Percentiles rank a stretch among this genome's conserved stretches.
Conservation (phyloP, 1,139 yeast genomes). For the Protomyces inundatus region DNA sequence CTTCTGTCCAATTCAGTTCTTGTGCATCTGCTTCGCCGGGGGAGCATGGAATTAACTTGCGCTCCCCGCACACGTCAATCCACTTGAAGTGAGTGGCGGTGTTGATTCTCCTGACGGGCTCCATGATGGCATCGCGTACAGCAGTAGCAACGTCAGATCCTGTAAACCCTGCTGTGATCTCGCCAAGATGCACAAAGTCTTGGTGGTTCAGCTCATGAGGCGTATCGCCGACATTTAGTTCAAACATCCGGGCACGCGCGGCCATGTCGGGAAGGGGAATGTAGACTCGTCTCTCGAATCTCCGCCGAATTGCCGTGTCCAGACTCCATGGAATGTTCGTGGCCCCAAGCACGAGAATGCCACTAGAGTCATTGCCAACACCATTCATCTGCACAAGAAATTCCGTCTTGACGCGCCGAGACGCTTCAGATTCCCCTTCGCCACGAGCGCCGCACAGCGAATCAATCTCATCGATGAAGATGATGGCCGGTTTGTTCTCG, state of each 20-base stretch:
- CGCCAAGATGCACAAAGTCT: constrained; percentile 74
- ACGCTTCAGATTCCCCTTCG: constrained; percentile 96
- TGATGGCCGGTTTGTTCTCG: constrained; percentile 89
- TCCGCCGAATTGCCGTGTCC: constrained; percentile 92
- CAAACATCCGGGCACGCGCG: constrained; percentile 90
- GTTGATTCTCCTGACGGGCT: constrained; percentile 92
- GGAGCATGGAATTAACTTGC: constrained; percentile 80
- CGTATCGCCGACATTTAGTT: constrained; percentile 82
- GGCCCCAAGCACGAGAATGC: constrained; percentile 93
- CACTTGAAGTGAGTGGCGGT: constrained; percentile 91
- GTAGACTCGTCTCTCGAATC: constrained; percentile 85
- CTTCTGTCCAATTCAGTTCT: constrained; percentile 91
- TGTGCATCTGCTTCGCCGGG: constrained; percentile 86
- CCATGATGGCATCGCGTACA: constrained; percentile 96
- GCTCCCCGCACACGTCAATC: constrained; percentile 41
- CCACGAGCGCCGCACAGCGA: constrained; percentile 98
- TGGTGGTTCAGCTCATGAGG: constrained; percentile 71
- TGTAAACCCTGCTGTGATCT: constrained; percentile 94
- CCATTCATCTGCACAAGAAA: constrained; percentile 97
- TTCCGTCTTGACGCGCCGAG: constrained; percentile 93
- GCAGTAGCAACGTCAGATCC: constrained; percentile 97
- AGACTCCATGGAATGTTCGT: constrained; percentile 99
- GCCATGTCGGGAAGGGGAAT: constrained; percentile 89
- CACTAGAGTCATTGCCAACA: constrained; percentile 89
- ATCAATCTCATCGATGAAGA: constrained; percentile 95